Evolutionary conservation across 768 basidiomycete species (phyloP).

Genomic region (Boletus tomentosulus): DNA sequence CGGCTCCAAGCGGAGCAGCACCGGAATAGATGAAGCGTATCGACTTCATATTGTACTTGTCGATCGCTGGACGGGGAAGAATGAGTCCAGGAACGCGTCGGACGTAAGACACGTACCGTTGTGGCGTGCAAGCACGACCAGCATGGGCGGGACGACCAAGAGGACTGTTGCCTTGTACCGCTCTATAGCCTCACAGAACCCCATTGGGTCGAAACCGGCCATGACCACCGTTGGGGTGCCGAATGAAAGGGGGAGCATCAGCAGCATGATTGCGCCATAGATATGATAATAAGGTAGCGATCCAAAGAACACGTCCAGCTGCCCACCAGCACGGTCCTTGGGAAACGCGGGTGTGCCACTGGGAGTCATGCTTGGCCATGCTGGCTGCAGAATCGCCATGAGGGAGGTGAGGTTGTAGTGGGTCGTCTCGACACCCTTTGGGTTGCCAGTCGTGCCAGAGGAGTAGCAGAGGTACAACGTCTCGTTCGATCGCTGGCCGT

Average conservation of each 20-base stretch:
- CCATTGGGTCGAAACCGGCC: constrained; percentile 64
- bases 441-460: constrained; percentile 71
- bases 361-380: constrained; percentile 39
- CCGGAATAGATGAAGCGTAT: constrained; percentile 61
- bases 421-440: constrained; percentile 70
- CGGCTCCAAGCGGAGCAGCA: constrained; percentile 74
- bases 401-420: constrained; percentile 66
- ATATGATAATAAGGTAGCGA: constrained; percentile 61
- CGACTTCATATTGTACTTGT: constrained; percentile 62
- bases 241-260: constrained; percentile 51
- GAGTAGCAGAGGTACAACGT: constrained; percentile 64
- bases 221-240: constrained; percentile 56
- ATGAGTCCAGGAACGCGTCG: not conserved
- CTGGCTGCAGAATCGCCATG: constrained; percentile 44
- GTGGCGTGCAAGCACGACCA: constrained; percentile 69
- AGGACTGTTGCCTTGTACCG: constrained; percentile 56
- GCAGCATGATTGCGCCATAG: constrained; percentile 56
- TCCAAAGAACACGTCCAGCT: constrained; percentile 51
- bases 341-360: constrained; percentile 19
- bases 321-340: not conserved
- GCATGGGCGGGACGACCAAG: constrained; percentile 78
- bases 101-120: constrained; percentile 43
- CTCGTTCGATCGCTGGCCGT: constrained; percentile 49
- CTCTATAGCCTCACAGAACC: constrained; percentile 63
- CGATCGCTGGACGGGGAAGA: constrained; percentile 41